phyloP scores from a whole-genome alignment of 164 flowering plant genomes.

The Malania oleifera region DNA sequence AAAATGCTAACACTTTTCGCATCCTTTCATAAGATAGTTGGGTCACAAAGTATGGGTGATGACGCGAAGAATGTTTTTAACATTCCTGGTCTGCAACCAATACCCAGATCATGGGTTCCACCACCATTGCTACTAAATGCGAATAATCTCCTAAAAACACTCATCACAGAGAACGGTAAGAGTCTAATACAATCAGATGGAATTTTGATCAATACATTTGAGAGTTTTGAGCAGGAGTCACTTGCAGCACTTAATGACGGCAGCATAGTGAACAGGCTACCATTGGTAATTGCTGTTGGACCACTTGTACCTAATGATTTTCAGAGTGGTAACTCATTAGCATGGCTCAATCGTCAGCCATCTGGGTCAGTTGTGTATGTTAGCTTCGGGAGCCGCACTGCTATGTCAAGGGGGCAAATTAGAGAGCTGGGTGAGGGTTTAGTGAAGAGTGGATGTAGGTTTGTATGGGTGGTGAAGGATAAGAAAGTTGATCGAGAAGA shows the following conservation, averaged over 20 bases:
- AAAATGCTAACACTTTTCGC: conserved; percentile 29
- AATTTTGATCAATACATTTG: conserved; percentile 35
- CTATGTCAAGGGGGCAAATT: conserved; percentile 34
- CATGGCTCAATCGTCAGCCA: conserved; percentile 44
- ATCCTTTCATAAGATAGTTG: conserved; percentile 11
- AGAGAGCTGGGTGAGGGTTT: conserved; percentile 41
- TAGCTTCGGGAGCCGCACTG: conserved; percentile 49
- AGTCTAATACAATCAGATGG: conserved; percentile 25
- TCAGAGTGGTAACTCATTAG: background rate
- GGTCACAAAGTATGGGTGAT: background rate
- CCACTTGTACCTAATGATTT: conserved; percentile 28
- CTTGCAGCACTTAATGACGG: conserved; percentile 30
- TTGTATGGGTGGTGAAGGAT: conserved; percentile 46
- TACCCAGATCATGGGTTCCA: conserved; percentile 32
- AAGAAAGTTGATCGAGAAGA: conserved; percentile 43
- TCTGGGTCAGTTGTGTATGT: conserved; percentile 42
- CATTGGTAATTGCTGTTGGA: conserved; percentile 37
- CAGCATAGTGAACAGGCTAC: conserved; percentile 20
- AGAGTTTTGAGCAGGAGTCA: conserved; percentile 30
- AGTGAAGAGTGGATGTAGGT: conserved; percentile 28
- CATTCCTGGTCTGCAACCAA: conserved; percentile 28
- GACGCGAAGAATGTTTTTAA: background rate
- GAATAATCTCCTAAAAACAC: conserved; percentile 16
- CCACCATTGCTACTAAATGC: conserved; percentile 12
- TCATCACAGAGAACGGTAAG: conserved; percentile 14